Percentiles rank a stretch among this genome's conserved stretches.
These are phyloP conservation scores for Monarda citriodora DNA, from an alignment of 305 asterid species.

Conservation along the genomic window DNA sequence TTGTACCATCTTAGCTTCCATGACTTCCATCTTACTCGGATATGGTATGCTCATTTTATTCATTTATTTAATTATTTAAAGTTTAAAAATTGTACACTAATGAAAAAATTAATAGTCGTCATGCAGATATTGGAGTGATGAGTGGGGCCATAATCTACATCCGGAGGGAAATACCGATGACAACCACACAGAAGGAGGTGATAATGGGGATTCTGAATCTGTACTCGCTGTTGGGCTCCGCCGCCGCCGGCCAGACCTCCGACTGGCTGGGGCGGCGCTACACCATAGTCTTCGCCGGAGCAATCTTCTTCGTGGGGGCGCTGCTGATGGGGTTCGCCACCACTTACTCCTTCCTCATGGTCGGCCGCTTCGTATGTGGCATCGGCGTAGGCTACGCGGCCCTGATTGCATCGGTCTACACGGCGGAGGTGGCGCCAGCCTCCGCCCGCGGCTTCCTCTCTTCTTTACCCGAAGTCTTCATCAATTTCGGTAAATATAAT, in stretches of 20 bases:
- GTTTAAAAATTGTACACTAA: background rate
- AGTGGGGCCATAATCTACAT: slow-evolving; percentile 81
- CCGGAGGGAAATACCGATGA: slow-evolving; percentile 31
- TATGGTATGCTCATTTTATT: slow-evolving; percentile 27
- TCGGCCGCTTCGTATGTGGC: slow-evolving; percentile 74
- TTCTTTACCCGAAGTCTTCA: slow-evolving; percentile 79
- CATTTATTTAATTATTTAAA: too few relatives aligned
- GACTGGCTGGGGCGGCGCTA: slow-evolving; percentile 82
- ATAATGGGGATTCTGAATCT: slow-evolving; percentile 63
- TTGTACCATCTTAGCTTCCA: slow-evolving; percentile 59
- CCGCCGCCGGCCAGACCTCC: slow-evolving; percentile 83
- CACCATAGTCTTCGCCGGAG: slow-evolving; percentile 69
- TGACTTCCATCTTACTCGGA: slow-evolving; percentile 67
- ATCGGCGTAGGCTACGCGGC: slow-evolving; percentile 80
- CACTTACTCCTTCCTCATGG: slow-evolving; percentile 71
- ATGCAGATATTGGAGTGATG: slow-evolving; percentile 84
- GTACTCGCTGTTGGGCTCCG: slow-evolving; percentile 69
- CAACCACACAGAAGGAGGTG: slow-evolving; percentile 46
- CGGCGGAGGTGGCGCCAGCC: slow-evolving; percentile 85
- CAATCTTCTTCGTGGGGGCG: slow-evolving; percentile 66
- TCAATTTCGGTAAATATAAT: slow-evolving; percentile 28
- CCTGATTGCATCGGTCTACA: slow-evolving; percentile 85
- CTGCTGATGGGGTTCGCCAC: slow-evolving; percentile 82
- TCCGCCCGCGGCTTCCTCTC: slow-evolving; percentile 72
- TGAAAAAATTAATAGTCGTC: background rate